These are phyloP conservation scores for Vachellia pachyceras DNA, from an alignment of 306 rosid genomes.

Conservation along the genomic window DNA sequence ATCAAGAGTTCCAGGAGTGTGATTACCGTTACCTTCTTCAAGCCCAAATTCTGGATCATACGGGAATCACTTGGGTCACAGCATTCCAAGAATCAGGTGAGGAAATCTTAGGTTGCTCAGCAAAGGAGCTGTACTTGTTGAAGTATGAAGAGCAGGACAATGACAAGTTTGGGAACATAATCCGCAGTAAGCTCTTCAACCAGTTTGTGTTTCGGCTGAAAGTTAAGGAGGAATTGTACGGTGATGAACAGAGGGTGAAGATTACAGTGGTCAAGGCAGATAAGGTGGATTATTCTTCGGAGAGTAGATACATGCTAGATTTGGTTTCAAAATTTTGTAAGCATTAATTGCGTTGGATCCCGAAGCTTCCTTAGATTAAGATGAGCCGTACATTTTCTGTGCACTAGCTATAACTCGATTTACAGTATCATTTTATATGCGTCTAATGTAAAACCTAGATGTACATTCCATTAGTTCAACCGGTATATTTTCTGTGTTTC, in stretches of 20 bases:
- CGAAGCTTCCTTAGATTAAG: neutral
- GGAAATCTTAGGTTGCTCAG: constrained; percentile 82
- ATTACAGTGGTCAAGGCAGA: constrained; percentile 89
- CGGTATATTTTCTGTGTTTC: neutral
- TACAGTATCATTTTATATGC: constrained; percentile 7
- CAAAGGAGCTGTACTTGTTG: constrained; percentile 78
- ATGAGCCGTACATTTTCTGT: constrained; percentile 13
- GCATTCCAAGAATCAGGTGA: constrained; percentile 96
- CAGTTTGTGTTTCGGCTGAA: constrained; percentile 78
- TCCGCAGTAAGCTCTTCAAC: constrained; percentile 69
- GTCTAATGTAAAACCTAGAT: constrained; percentile 19
- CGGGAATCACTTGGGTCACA: constrained; percentile 95
- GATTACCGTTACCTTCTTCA: constrained; percentile 97
- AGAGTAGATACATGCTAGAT: constrained; percentile 74
- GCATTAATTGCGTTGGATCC: constrained; percentile 38
- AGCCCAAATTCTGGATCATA: constrained; percentile 87
- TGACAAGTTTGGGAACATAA: constrained; percentile 63
- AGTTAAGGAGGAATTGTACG: constrained; percentile 84
- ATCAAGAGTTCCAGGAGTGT: constrained; percentile 90
- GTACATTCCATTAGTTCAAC: constrained; percentile 7
- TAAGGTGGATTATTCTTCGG: constrained; percentile 69
- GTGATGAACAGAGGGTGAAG: constrained; percentile 91
- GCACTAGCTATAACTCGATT: constrained; percentile 21
- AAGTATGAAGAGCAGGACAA: constrained; percentile 80
- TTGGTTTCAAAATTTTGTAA: constrained; percentile 58